These are phyloP conservation scores for Trichoderma asperellum DNA, from an alignment of 2,329 filamentous ascomycete species.

Conservation along the genomic window DNA sequence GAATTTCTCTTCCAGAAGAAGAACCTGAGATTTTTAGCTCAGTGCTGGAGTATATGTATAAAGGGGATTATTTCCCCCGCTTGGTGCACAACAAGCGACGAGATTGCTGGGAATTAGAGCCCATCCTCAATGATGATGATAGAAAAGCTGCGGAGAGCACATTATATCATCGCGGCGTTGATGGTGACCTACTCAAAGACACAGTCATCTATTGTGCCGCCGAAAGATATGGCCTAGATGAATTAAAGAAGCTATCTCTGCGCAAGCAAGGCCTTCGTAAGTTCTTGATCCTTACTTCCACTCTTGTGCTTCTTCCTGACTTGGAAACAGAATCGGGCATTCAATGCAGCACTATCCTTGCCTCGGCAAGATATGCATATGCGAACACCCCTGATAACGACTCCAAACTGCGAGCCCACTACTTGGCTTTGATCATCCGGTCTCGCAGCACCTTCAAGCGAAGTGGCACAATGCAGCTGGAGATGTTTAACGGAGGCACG, in stretches of 20 bases:
- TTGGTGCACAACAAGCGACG: constrained; percentile 80
- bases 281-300: constrained; percentile 36
- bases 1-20: constrained; percentile 80
- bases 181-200: constrained; percentile 77
- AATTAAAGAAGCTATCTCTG: constrained; percentile 81
- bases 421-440: constrained; percentile 88
- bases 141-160: constrained; percentile 61
- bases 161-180: constrained; percentile 67
- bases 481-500: constrained; percentile 85
- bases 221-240: constrained; percentile 79
- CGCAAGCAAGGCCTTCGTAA: constrained; percentile 85
- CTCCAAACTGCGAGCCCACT: constrained; percentile 88
- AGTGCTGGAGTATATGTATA: constrained; percentile 89
- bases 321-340: constrained; percentile 67
- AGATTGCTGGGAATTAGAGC: constrained; percentile 82
- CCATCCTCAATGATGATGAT: constrained; percentile 49
- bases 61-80: constrained; percentile 88
- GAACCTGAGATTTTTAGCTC: constrained; percentile 90
- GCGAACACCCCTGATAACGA: constrained; percentile 86
- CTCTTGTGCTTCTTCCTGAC: constrained; percentile 21
- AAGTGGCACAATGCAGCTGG: constrained; percentile 92
- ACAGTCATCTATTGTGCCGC: constrained; percentile 91
- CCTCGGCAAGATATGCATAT: constrained; percentile 88
- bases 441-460: constrained; percentile 87
- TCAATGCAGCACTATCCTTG: constrained; percentile 80